A percentile compares a stretch with the other conserved stretches of the same genome.
Conservation (phyloP, 495 filamentous ascomycete genomes). For the Chaetomium fimeti region DNA sequence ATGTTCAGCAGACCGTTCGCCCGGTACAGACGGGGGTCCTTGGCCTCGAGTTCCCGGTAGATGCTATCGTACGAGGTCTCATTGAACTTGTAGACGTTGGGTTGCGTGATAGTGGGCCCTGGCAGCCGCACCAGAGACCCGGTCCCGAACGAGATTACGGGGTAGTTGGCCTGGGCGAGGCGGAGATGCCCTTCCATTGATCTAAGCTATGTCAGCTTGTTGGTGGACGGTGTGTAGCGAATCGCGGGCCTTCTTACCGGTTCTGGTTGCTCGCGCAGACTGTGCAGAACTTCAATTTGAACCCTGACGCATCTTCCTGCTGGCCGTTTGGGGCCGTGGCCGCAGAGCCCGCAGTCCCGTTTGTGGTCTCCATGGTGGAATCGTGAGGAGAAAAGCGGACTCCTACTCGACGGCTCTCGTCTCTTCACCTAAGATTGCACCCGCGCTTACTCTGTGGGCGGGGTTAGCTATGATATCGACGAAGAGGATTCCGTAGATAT, state of each 20-base stretch:
- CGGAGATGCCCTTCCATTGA: slow-evolving; percentile 97
- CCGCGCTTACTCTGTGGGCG: background rate
- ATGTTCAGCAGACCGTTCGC: slow-evolving; percentile 93
- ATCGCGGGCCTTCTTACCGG: slow-evolving; percentile 52
- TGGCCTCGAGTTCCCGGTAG: slow-evolving; percentile 79
- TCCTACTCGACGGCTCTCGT: background rate
- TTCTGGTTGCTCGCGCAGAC: slow-evolving; percentile 98
- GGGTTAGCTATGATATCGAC: background rate
- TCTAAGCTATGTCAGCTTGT: slow-evolving; percentile 43
- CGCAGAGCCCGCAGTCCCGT: slow-evolving; percentile 33
- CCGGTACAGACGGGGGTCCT: slow-evolving; percentile 85
- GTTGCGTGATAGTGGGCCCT: slow-evolving; percentile 84
- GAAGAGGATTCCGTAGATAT: background rate
- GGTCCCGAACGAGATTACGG: slow-evolving; percentile 96
- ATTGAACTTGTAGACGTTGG: slow-evolving; percentile 97
- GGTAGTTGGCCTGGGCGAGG: slow-evolving; percentile 80
- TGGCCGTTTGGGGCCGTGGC: slow-evolving; percentile 43
- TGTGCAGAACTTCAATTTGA: slow-evolving; percentile 94
- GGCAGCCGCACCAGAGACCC: slow-evolving; percentile 93
- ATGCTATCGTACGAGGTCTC: slow-evolving; percentile 88
- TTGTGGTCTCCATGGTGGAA: slow-evolving; percentile 38
- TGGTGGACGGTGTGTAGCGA: background rate
- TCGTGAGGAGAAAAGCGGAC: background rate
- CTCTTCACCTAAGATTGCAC: background rate
- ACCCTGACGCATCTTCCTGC: slow-evolving; percentile 47